Base-by-base conservation (phyloP, 2,329 filamentous ascomycete species). In the Alternaria infectoria region DNA sequence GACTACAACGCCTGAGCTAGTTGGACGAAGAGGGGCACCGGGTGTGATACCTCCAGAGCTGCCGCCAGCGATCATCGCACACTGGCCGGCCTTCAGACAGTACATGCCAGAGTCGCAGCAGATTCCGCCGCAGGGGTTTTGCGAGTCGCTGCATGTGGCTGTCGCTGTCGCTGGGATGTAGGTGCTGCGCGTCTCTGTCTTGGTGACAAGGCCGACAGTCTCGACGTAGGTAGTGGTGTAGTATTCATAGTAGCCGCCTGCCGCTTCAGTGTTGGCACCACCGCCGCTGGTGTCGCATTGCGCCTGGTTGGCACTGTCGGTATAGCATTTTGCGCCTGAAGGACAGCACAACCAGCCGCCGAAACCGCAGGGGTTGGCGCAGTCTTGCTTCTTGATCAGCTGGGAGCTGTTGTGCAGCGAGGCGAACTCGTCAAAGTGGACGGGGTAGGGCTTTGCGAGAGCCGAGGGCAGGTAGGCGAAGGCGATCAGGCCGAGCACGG, bases 31-130 rank as follows among this genome's bases (percentile, higher is more conserved):
- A 58, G 75, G 83, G 76, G 79, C 87, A 55, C 87, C 89, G 26
- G 86, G 83, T 51, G 74, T 60, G 47, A 79, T 75, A 55, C 79
- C 78, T 62, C 77, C 79, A 54, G 76, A 77, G 84, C 81, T 86
- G 67, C 83, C 84, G 67, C 83, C 85, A 50, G 82, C 83, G 57
- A 86, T 86, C 25, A 86, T 77, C 6, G 82, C 79, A 75, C 91
- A 93, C 73, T 50, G 58, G 57, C 89, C 86, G 56, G 87, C 87
- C n/a, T 19, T 62, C 36, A 62, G 36, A 78, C 92, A 94, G 74
- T 89, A 90, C 79, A 92, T 90, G 80, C 86, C 87, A 63, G 82
- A 86, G 23, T 87, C 87, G 79, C 91, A 95, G 84, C 91, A 94
- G 62, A 90, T 89, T 56, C 76, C 76, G 30, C 91, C 91, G 75